These are phyloP conservation scores for Corylus avellana DNA, from an alignment of 306 rosid genomes.

Conservation along the genomic window DNA sequence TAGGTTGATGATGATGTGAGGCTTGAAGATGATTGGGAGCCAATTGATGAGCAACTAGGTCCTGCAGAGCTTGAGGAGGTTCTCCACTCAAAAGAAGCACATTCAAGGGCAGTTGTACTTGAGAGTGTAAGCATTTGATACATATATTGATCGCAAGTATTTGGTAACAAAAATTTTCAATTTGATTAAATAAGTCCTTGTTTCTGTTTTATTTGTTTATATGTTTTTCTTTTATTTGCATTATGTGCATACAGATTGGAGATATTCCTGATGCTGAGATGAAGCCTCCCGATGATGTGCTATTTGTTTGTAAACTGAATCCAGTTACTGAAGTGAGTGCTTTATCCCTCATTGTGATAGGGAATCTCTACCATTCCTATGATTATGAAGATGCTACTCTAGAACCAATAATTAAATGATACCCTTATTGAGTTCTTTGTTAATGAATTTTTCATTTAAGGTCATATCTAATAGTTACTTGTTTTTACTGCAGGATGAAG, in stretches of 20 bases:
- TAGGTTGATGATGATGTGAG: conserved; percentile 84
- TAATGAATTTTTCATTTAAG: conserved; percentile 2
- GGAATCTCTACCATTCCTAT: conserved; percentile 14
- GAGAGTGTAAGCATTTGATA: conserved; percentile 74
- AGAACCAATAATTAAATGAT: background rate
- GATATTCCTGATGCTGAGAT: conserved; percentile 98
- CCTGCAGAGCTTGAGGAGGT: conserved; percentile 82
- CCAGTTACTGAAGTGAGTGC: conserved; percentile 89
- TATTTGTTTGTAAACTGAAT: conserved; percentile 92
- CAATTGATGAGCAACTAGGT: conserved; percentile 84
- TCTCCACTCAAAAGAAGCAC: conserved; percentile 79
- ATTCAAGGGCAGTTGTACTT: conserved; percentile 91
- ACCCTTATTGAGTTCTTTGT: background rate
- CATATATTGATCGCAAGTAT: conserved; percentile 3
- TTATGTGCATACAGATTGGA: conserved; percentile 59
- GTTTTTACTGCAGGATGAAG: conserved; percentile 72
- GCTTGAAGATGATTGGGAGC: conserved; percentile 99
- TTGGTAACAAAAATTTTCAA: background rate
- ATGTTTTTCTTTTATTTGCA: conserved; percentile 23
- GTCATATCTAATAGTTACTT: conserved; percentile 2
- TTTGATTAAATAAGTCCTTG: background rate
- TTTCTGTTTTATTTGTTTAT: conserved; percentile 8
- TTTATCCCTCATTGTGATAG: conserved; percentile 3
- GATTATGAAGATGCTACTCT: background rate
- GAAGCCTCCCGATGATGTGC: conserved; percentile 90